A percentile compares a stretch with the other conserved stretches of the same genome.
Evolutionary conservation across 2,329 filamentous ascomycete genomes (phyloP).

Genomic region (Phialophora macrospora): DNA sequence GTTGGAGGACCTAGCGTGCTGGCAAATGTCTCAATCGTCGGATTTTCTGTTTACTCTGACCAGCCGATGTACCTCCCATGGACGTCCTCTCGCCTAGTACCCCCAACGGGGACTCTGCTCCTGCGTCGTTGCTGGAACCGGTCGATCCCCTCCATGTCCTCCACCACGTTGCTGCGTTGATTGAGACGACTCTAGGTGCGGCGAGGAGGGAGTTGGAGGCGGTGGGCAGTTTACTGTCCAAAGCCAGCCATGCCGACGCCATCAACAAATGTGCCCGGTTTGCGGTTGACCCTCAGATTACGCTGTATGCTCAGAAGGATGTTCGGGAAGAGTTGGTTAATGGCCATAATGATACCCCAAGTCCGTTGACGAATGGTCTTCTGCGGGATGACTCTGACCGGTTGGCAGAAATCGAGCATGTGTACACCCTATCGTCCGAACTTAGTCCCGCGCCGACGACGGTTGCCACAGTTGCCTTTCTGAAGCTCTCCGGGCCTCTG

Average conservation of each 20-base stretch:
- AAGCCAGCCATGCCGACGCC: constrained; percentile 74
- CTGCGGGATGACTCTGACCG: constrained; percentile 39
- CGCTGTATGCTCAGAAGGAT: constrained; percentile 90
- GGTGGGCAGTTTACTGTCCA: constrained; percentile 80
- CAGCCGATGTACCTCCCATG: constrained; percentile 29
- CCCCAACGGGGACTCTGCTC: constrained; percentile 34
- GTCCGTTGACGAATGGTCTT: constrained; percentile 25
- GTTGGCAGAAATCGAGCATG: constrained; percentile 56
- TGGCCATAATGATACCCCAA: constrained; percentile 42
- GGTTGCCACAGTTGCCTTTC: constrained; percentile 80
- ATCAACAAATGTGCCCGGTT: constrained; percentile 86
- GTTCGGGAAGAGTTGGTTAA: constrained; percentile 38
- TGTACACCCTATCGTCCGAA: constrained; percentile 80
- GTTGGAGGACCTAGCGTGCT: constrained; percentile 29
- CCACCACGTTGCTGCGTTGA: constrained; percentile 72
- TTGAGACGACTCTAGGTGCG: constrained; percentile 75
- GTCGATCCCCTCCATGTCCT: constrained; percentile 72
- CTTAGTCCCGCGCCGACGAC: constrained; percentile 80
- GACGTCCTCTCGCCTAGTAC: constrained; percentile 36
- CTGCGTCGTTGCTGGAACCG: constrained; percentile 34
- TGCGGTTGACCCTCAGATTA: constrained; percentile 79
- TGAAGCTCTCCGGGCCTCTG: constrained; percentile 88
- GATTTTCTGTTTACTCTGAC: constrained; percentile 10
- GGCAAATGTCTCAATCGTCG: constrained; percentile 26
- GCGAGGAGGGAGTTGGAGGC: constrained; percentile 77